Conservation (phyloP, 768 basidiomycete genomes). For the Leccinum fibrillosum region DNA sequence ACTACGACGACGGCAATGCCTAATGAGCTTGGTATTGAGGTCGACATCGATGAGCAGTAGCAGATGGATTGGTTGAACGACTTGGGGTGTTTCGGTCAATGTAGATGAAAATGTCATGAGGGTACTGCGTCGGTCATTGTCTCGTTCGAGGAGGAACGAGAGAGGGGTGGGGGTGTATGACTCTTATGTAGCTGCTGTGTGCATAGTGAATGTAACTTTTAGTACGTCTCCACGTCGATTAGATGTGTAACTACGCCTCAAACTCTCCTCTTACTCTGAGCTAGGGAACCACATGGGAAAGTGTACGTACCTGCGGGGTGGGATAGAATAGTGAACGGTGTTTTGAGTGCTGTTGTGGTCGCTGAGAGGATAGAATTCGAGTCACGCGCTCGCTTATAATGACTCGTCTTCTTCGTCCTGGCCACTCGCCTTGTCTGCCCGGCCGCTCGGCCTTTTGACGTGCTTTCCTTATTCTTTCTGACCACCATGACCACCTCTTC, state of each 20-base stretch:
- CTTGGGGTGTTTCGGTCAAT: not conserved
- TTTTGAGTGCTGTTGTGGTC: no score
- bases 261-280: no score
- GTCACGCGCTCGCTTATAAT: slow-evolving; percentile 1
- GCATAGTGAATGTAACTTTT: no score
- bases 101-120: no score
- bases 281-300: no score
- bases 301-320: no score
- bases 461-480: not conserved
- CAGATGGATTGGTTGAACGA: no score
- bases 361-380: not conserved
- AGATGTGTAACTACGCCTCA: no score
- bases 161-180: not conserved
- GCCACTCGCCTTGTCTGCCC: slow-evolving; percentile 2
- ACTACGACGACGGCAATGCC: slow-evolving; percentile 16
- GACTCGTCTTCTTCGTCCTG: slow-evolving; percentile 2
- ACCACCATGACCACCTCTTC: not conserved
- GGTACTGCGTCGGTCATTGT: no score
- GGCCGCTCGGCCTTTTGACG: slow-evolving; percentile 5
- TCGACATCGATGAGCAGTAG: slow-evolving; percentile 15
- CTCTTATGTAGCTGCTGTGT: no score
- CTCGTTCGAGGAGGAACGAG: not conserved
- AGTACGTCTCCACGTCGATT: no score
- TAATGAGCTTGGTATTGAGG: slow-evolving; percentile 9
- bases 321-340: no score